Conservation (phyloP, 1,284 basidiomycete species). For the Ganoderma boninense region DNA sequence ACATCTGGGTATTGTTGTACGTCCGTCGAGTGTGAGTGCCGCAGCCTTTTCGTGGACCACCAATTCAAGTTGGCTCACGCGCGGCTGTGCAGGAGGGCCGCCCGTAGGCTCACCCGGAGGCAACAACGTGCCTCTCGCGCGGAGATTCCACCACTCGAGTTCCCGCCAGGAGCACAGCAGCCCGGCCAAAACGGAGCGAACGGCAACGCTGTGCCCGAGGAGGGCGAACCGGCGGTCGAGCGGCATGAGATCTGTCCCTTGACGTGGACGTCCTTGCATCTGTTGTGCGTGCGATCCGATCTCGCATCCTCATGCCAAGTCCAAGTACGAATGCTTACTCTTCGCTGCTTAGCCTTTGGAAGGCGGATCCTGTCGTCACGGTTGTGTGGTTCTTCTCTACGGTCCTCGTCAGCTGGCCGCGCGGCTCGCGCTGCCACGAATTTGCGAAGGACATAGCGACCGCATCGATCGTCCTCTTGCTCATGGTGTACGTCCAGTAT, state of each 20-base stretch:
- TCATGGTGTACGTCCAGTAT: conserved; percentile 65
- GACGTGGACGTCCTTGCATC: conserved; percentile 1
- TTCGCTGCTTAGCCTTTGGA: conserved; percentile 3
- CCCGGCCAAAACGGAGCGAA: neutral
- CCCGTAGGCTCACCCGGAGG: neutral
- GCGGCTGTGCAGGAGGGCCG: neutral
- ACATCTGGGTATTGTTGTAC: conserved; percentile 13
- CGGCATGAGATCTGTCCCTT: neutral
- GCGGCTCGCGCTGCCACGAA: conserved; percentile 68
- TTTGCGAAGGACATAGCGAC: conserved; percentile 45
- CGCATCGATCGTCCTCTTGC: conserved; percentile 7
- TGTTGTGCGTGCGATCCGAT: neutral
- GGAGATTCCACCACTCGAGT: conserved; percentile 1
- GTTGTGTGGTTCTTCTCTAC: conserved; percentile 78
- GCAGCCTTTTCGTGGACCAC: neutral
- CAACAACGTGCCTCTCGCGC: neutral
- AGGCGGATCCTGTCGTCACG: conserved; percentile 51
- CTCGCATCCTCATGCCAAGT: neutral
- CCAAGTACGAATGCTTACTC: neutral
- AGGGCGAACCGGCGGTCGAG: neutral
- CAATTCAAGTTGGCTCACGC: neutral
- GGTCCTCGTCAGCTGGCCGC: conserved; percentile 74
- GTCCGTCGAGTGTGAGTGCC: conserved; percentile 17
- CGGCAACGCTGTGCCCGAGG: neutral
- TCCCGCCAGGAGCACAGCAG: neutral